Evolutionary conservation across 306 rosid genomes (phyloP).

Genomic region (Boehmeria nivea): DNA sequence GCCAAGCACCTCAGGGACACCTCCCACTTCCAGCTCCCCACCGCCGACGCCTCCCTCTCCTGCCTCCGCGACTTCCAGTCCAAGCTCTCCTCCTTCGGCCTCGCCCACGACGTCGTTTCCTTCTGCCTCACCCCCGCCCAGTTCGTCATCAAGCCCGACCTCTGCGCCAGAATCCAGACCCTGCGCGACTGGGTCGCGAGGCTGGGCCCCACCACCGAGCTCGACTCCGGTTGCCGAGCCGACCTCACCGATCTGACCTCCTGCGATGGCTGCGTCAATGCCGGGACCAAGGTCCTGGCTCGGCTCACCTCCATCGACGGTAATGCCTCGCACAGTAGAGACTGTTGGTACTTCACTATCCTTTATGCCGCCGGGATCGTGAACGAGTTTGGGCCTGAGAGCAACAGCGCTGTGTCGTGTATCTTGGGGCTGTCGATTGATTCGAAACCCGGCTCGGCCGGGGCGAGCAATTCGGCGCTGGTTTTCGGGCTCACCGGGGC

Average conservation of each 20-base stretch:
- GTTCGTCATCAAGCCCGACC: slow-evolving; percentile 45
- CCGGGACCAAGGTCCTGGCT: slow-evolving; percentile 40
- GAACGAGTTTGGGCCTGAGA: slow-evolving; percentile 70
- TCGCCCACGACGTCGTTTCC: slow-evolving; percentile 29
- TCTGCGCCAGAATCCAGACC: slow-evolving; percentile 54
- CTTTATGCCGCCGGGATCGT: slow-evolving; percentile 90
- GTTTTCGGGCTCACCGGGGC: slow-evolving; percentile 76
- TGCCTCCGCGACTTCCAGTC: slow-evolving; percentile 66
- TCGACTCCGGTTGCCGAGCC: slow-evolving; percentile 45
- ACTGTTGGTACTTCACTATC: slow-evolving; percentile 54
- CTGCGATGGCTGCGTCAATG: slow-evolving; percentile 57
- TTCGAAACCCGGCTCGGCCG: slow-evolving; percentile 1
- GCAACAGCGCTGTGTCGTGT: slow-evolving; percentile 54
- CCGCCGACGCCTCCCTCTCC: slow-evolving; percentile 43
- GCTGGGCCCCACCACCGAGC: slow-evolving; percentile 39
- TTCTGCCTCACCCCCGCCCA: slow-evolving; percentile 56
- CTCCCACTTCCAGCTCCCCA: slow-evolving; percentile 53
- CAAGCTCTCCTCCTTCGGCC: slow-evolving; percentile 33
- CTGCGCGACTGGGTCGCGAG: slow-evolving; percentile 47
- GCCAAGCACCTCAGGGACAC: slow-evolving; percentile 66
- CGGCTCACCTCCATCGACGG: slow-evolving; percentile 43
- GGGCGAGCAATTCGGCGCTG: slow-evolving; percentile 34
- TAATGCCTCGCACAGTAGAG: slow-evolving; percentile 42
- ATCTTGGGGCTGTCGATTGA: slow-evolving; percentile 42
- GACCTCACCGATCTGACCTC: slow-evolving; percentile 50